Evolutionary conservation across 2,329 filamentous ascomycete species (phyloP), one percentile per base, ranked within the genome.

Genomic region (Neofusicoccum parvum): DNA sequence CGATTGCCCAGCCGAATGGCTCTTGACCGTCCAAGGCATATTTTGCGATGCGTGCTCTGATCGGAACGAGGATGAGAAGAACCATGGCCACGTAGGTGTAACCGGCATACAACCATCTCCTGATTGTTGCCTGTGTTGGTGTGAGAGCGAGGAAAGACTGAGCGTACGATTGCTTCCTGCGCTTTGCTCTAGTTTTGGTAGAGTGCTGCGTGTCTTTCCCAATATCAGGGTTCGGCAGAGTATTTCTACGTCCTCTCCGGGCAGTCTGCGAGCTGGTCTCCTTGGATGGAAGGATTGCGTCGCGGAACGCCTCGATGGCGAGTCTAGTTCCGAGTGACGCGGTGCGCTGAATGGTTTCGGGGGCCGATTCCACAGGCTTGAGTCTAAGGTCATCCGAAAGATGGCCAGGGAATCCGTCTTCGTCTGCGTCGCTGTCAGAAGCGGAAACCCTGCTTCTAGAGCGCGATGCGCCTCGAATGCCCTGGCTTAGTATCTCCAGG

Each of bases 1-100:
- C 90, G 11, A 97, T 78, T 0, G 92, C 94, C 95, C 95, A 99
- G 2, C 94, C 92, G 50, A 99, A 87, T 0, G 95, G 93, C 71
- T 99, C 95, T 60, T 88, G 81, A 15, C 87, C 88, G 39, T 84
- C 73, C 1, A 99, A 82, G 14, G 92, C 93, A 68, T 86, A 82
- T 49, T 80, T 78, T 45, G 85, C 80, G 58, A 98, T 87, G 70
- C 92, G 90, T 2, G 82, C 81, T 63, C 93, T 87, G 34, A 98
- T 85, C 0, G 88, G 90, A 3, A 88, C 78, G 3, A 97, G 78
- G 62, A 96, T 86, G 37, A 92, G 86, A 0, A 81, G 72, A 9
- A 89, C 62, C 7, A 96, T 86, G 54, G 87, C 85, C 0, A 82
- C 66, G 75, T 97, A 97, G 17, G 93, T 88, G 72, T 92, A 95